A percentile compares a stretch with the other conserved stretches of the same genome.
These are phyloP conservation scores for Rubus parviflorus DNA, from an alignment of 306 rosid species.

Conservation along the genomic window DNA sequence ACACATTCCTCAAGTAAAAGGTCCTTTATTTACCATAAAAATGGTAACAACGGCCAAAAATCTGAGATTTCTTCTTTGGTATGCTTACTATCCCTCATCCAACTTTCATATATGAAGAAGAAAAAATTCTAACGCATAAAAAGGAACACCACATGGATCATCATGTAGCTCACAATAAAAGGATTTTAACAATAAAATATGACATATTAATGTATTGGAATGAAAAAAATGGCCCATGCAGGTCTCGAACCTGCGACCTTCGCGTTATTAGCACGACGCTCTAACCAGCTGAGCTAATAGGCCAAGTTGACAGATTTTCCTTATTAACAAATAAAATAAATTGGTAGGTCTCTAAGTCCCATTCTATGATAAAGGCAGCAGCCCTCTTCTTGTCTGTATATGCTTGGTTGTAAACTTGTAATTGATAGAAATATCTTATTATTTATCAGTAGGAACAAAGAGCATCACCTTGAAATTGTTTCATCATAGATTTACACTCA, in stretches of 20 bases:
- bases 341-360: no score
- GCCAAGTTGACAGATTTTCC: not conserved
- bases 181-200: no score
- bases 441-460: not conserved
- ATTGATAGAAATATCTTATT: not conserved
- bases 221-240: conserved; percentile 3
- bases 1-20: no score
- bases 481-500: not conserved
- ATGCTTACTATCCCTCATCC: no score
- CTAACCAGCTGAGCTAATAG: conserved; percentile 22
- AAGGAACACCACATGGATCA: no score
- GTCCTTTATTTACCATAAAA: no score
- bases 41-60: no score
- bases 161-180: no score
- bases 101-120: no score
- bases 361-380: not conserved
- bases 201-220: no score
- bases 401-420: not conserved
- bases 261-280: conserved; percentile 16
- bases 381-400: not conserved
- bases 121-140: no score
- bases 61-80: no score
- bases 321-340: accelerated
- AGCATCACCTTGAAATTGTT: not conserved
- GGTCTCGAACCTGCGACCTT: conserved; percentile 24